Percentiles rank a stretch among this genome's conserved stretches.
phyloP scores from a whole-genome alignment of 129 eudicot genomes.

The Logfia minima region DNA sequence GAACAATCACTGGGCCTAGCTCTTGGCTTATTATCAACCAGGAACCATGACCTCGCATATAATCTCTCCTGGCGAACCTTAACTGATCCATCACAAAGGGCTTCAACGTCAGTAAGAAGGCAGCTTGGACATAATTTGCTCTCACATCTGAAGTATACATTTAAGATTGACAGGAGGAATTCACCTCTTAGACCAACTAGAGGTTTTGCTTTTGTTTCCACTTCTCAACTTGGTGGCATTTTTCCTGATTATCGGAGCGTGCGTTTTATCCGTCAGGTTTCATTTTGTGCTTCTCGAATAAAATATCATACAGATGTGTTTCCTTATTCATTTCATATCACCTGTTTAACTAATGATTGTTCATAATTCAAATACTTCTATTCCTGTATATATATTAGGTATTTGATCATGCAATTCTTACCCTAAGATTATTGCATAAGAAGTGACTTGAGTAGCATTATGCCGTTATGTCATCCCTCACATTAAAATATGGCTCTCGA shows the following conservation, averaged over 20 bases:
- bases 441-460: background rate
- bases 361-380: background rate
- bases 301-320: background rate
- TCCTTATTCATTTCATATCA: background rate
- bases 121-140: slow-evolving; percentile 32
- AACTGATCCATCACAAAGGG: slow-evolving; percentile 20
- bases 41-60: slow-evolving; percentile 57
- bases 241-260: slow-evolving; percentile 76
- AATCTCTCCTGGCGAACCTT: slow-evolving; percentile 21
- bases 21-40: slow-evolving; percentile 64
- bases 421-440: background rate
- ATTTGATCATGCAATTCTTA: background rate
- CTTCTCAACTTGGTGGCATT: slow-evolving; percentile 82
- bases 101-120: slow-evolving; percentile 14
- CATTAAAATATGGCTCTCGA: background rate
- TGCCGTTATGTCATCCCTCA: background rate
- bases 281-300: background rate
- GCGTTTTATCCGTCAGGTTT: slow-evolving; percentile 86
- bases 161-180: slow-evolving; percentile 67
- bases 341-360: background rate
- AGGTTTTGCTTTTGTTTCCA: slow-evolving; percentile 80
- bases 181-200: slow-evolving; percentile 82
- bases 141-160: slow-evolving; percentile 77
- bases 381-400: background rate
- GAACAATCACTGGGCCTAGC: slow-evolving; percentile 67